Evolutionary conservation across 768 basidiomycete species (phyloP), one percentile per base, ranked within the genome.

Genomic region (Termitomyces eurrhizus): DNA sequence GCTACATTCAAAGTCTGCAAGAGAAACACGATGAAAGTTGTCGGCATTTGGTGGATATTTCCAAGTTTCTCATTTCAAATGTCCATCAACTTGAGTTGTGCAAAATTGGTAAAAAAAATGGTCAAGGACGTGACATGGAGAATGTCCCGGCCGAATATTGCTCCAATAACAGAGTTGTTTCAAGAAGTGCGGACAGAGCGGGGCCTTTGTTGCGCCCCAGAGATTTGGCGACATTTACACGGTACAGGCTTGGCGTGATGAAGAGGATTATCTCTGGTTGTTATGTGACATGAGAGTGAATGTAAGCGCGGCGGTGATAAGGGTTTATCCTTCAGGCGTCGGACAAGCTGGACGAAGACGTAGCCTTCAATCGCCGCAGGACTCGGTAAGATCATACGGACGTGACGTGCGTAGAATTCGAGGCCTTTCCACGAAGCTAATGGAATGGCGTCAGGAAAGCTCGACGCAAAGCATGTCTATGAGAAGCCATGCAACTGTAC

Each of bases 251-350:
- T 7, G 26, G 37, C 5, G 56, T 26, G 37, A 62, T 45, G 24
- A 62, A 44, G 29, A 52, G 49, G 46, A 55, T 56, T 26, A 58
- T 36, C 21, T 52, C 35, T 21, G 51, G 51, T 7, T 24, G 51
- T 24, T 37, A 24, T 52, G 18, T 21, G 50, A n/a, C n/a, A 50
- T 50, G 49, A 50, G 18, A 50, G 32, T 8, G 50, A 51, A 35
- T 51, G 33, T 35, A 51, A 51, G 33, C 32, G 32, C 6, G 50
- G n/a, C 11, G 35, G 33, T 13, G 35, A n/a, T 6, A 21, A 21
- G 21, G 33, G 33, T 21, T 21, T 24, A 13, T 52, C 21, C 51
- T 52, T 52, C n/a, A 52, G 24, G 9, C 51, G 35, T 52, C 13
- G 21, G 21, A 35, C n/a, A 37, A 52, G 51, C 12, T 36, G 35